Evolutionary conservation across 208 protist genomes (phyloP), one percentile per base, ranked within the genome.

Genomic region (Lotmaria passim): DNA sequence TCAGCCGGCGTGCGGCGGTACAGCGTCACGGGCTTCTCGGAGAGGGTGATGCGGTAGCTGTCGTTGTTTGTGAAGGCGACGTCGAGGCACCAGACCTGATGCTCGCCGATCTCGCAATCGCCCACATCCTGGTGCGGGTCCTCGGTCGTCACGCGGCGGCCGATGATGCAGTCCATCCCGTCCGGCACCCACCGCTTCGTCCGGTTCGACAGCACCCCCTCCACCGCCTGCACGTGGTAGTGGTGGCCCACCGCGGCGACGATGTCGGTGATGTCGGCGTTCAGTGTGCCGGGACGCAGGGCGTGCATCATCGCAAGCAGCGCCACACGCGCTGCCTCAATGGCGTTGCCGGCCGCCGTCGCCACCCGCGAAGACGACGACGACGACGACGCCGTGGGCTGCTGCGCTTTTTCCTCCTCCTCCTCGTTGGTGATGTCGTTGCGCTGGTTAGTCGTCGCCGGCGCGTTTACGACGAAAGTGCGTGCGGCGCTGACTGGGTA

Each of bases 181-280:
- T 99, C 98, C 24, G 98, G 96, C 48, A 99, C 91, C 87, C 96
- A 99, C 62, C 97, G 91, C 81, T 98, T 98, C 21, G 97, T 89
- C 64, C 98, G 90, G 80, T 99, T 98, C 28, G 97, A 99, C 26
- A 99, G 78, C 14, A 99, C 98, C 39, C 98, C 99, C 62, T 99
- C 95, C 3, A 99, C 80, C 1, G 93, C 79, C 64, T 97, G 91
- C 28, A 98, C 96, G 14, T 83, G 70, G 81, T 91, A 99, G 55
- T 85, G 65, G 6, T 86, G 78, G 19, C 97, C 95, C 0, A 99
- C 89, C 47, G 97, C 83, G 10, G 93, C 75, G 56, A 99, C 90
- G 41, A 91, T 86, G 57, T 97, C 85, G 5, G 98, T 98, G 52
- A 99, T 85, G 56, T 99, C 92, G 15, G 73, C 82, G 73, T 97